phyloP scores from a whole-genome alignment of 1,284 basidiomycete species.

The Peniophora sp. region DNA sequence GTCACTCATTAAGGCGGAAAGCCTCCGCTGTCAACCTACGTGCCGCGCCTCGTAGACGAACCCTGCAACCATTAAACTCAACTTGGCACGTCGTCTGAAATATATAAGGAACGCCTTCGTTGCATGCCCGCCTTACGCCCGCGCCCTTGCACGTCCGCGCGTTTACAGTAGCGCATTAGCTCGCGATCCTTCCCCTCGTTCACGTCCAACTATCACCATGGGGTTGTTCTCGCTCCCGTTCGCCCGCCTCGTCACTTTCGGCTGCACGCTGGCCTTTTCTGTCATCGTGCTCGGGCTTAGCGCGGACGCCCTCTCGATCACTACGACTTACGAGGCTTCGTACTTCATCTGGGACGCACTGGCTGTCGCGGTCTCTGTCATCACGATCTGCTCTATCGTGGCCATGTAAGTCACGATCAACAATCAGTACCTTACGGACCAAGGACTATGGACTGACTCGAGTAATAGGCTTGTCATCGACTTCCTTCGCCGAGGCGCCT shows the following conservation, averaged over 20 bases:
- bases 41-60: too few species aligned
- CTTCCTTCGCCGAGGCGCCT: conserved; percentile 28
- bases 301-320: not conserved
- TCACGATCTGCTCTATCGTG: conserved; percentile 37
- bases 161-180: too few species aligned
- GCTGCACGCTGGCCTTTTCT: not conserved
- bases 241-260: not conserved
- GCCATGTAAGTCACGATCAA: conserved; percentile 30
- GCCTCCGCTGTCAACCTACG: too few species aligned
- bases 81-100: too few species aligned
- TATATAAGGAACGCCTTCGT: too few species aligned
- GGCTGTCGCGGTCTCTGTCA: conserved; percentile 31
- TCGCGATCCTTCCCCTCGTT: too few species aligned
- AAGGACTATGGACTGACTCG: not conserved
- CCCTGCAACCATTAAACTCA: too few species aligned
- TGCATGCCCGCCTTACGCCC: too few species aligned
- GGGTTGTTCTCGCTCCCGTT: not conserved
- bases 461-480: conserved; percentile 24
- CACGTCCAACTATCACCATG: not conserved
- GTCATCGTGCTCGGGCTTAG: not conserved
- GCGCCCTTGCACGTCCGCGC: too few species aligned
- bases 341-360: conserved; percentile 29
- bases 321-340: not conserved
- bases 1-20: too few species aligned
- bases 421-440: not conserved